Evolutionary conservation across 306 rosid genomes (phyloP), one percentile per base, ranked within the genome.

Genomic region (Potentilla sterilis): DNA sequence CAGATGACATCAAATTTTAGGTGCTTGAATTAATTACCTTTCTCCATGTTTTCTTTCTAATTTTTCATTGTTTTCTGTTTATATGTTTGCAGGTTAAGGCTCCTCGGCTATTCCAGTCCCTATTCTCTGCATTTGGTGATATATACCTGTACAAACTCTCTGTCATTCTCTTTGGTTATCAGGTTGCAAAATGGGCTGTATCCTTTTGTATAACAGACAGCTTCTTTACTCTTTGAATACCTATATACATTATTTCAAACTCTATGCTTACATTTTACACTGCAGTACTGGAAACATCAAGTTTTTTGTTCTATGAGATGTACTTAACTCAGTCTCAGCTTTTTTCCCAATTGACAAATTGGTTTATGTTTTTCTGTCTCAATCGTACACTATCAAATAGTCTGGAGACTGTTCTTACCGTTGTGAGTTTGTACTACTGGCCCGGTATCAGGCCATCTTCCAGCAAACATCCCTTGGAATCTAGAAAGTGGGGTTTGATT

Each of bases 161-260:
- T 52, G 54, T 57, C 73, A 70, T 81, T 75, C 84, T 90, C 82
- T 95, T 92, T 75, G 92, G 86, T 67, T 57, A 83, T 51, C 40
- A 40, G 67, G 96, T 83, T 81, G 97, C 97, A 28, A 89, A 85
- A 83, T 92, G 93, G 93, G 83, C 96, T 44, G 97, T 95, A 95
- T 95, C 99, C 99, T 89, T 61, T 46, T 75, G 41, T 64, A 18
- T 22, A 1, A 14, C 32, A 54, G 61, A 58, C 24, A 32, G n/a
- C 22, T 41, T 73, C 49, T 51, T 47, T 72, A 28, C 44, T 7
- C 46, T 55, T 55, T 42, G 34, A 46, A 68, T 59, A 37, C 15
- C 42, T 46, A 7, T 76, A 11, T 32, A 32, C 6, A 40, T 5
- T 78, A 40, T 75, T 69, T 74, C 81, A 32, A 70, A 46, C 48